Base-by-base conservation (phyloP, 2,329 filamentous ascomycete genomes). In the Aspergillus nomiae region DNA sequence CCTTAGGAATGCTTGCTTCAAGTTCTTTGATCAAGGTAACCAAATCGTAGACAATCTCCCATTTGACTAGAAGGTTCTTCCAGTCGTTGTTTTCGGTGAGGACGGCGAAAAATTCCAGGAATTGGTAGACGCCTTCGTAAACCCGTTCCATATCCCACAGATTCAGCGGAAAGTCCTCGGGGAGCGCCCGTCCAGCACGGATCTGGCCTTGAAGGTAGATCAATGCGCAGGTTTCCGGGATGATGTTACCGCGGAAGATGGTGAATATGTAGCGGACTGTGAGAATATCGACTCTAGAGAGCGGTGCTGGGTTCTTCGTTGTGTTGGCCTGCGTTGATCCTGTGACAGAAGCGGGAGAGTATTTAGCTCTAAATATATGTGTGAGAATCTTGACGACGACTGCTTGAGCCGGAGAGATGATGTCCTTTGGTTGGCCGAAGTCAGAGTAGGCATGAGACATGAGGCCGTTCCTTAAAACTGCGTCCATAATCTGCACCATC, bases 141-240 rank as follows among this genome's bases (percentile, higher is more conserved):
- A 96, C 94, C 16, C 94, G 88, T 76, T 98, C 94, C 90, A 98
- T 96, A 72, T 98, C 94, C 94, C 94, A 98, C 54, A 93, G 86
- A 71, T 98, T 96, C 1, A 97, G 89, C 0, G 94, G 94, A 71
- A 97, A 98, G 72, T 97, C 94, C 65, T 92, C 88, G 0, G 92
- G 89, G 64, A 94, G 87, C 19, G 90, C 88, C 61, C 89, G 85
- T 36, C 90, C 89, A 46, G 90, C 88, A 48, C 92, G 89, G 38
- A 97, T 96, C 73, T 97, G 91, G 19, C 92, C 92, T 80, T 98
- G 94, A 3, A 97, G 85, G 72, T 95, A 92, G 81, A 98, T 97
- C 43, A 97, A 83, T n/a, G 94, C 94, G 60, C 94, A 92, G 19
- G 93, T 97, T 73, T 97, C 94, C 0, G 94, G 94, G 5, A 97